These are phyloP conservation scores for Ajuga chamaepitys DNA, from an alignment of 257 asterid genomes.

Conservation along the genomic window DNA sequence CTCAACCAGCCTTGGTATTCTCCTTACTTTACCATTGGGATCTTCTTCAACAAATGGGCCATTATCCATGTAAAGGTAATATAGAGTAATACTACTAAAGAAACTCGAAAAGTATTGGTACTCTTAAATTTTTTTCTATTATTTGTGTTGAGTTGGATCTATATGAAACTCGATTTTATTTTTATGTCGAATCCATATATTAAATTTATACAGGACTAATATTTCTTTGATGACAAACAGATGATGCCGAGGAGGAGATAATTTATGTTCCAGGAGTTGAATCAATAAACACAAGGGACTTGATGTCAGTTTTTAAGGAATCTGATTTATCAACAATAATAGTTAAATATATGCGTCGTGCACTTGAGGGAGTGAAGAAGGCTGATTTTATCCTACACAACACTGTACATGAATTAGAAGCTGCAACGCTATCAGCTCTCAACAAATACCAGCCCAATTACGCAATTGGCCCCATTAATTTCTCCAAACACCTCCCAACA, in stretches of 20 bases:
- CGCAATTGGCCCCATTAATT: constrained; percentile 38
- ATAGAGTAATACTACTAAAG: too few species aligned
- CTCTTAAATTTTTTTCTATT: too few species aligned
- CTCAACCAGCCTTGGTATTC: constrained; percentile 1
- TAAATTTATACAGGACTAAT: too few species aligned
- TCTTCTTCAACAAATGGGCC: constrained; percentile 18
- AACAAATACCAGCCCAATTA: constrained; percentile 17
- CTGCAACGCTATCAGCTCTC: constrained; percentile 23
- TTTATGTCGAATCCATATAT: too few species aligned
- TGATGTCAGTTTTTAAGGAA: constrained; percentile 6
- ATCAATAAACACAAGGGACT: constrained; percentile 37
- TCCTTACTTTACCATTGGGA: neutral
- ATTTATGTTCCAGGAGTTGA: constrained; percentile 49
- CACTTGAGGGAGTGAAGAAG: constrained; percentile 28
- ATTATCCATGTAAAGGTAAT: constrained; percentile 13
- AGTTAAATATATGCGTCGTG: neutral
- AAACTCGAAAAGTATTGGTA: too few species aligned
- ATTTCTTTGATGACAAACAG: constrained; percentile 14
- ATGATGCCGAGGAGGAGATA: constrained; percentile 23
- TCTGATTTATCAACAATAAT: neutral
- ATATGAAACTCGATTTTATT: too few species aligned
- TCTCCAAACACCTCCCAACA: neutral
- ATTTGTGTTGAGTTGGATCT: too few species aligned
- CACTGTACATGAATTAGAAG: constrained; percentile 51
- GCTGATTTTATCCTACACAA: constrained; percentile 50